phyloP scores from a whole-genome alignment of 2,329 filamentous ascomycete species.

The Trichophyton equinum region DNA sequence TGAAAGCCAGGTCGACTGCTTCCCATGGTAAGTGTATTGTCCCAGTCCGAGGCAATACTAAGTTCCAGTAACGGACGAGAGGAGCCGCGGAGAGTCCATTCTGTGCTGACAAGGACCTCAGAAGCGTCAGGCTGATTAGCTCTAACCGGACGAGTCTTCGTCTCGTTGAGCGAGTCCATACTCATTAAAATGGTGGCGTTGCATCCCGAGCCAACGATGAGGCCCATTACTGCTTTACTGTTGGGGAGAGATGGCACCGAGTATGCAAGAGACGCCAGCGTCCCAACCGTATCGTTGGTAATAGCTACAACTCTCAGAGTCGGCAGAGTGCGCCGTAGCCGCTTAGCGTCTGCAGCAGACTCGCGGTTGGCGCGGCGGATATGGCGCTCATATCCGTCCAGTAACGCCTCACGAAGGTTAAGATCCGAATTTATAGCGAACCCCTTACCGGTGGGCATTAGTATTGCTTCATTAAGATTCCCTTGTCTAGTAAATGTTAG shows the following conservation, averaged over 20 bases:
- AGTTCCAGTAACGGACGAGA: slow-evolving; percentile 49
- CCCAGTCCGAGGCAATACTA: slow-evolving; percentile 54
- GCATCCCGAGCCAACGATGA: slow-evolving; percentile 65
- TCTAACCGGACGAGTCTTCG: slow-evolving; percentile 42
- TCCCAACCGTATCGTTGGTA: slow-evolving; percentile 65
- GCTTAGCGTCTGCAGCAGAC: slow-evolving; percentile 19
- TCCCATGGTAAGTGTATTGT: slow-evolving; percentile 48
- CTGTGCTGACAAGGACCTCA: slow-evolving; percentile 61
- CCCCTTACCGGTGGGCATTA: slow-evolving; percentile 43
- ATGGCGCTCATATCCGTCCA: slow-evolving; percentile 32
- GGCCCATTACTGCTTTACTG: slow-evolving; percentile 56
- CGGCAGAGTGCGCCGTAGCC: slow-evolving; percentile 37
- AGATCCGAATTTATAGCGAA: slow-evolving; percentile 32
- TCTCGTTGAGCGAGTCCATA: slow-evolving; percentile 45
- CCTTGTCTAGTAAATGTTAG: slow-evolving; percentile 28
- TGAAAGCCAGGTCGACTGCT: slow-evolving; percentile 60
- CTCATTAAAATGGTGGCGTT: slow-evolving; percentile 62
- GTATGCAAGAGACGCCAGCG: slow-evolving; percentile 63
- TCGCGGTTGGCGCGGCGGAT: slow-evolving; percentile 23
- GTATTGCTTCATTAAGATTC: slow-evolving; percentile 37
- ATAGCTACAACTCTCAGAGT: slow-evolving; percentile 57
- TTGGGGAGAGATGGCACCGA: slow-evolving; percentile 44
- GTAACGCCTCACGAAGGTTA: slow-evolving; percentile 23
- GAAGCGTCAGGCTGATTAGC: slow-evolving; percentile 36
- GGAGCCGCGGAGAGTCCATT: slow-evolving; percentile 65